phyloP scores from a whole-genome alignment of 2,329 filamentous ascomycete genomes.

The Cladosporium sp. region DNA sequence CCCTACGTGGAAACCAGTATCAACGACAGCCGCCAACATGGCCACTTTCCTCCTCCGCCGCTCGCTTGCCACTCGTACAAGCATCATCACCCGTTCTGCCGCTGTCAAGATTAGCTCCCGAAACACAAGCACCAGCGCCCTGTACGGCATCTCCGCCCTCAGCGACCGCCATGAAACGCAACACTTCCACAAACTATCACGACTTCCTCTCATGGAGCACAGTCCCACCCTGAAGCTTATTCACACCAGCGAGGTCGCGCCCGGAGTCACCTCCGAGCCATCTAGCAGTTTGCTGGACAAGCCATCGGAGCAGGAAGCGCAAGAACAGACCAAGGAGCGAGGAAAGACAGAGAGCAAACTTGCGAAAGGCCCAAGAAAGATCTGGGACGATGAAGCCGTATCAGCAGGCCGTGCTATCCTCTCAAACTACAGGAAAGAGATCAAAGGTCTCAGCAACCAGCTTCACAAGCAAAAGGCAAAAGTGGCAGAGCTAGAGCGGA shows the following conservation, averaged over 20 bases:
- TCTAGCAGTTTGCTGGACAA: background rate
- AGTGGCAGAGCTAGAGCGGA: background rate
- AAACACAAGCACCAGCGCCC: constrained; percentile 22
- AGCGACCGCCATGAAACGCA: constrained; percentile 36
- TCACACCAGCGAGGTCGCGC: constrained; percentile 31
- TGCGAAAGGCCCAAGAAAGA: background rate
- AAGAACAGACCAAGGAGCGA: background rate
- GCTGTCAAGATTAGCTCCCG: background rate
- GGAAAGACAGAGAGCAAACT: background rate
- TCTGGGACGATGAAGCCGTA: background rate
- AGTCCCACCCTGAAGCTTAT: constrained; percentile 35
- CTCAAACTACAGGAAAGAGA: background rate
- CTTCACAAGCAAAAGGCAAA: background rate
- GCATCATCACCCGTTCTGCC: background rate
- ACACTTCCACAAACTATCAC: constrained; percentile 35
- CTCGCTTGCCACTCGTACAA: background rate
- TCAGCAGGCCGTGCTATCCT: background rate
- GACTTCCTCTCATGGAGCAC: constrained; percentile 32
- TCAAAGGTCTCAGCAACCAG: background rate
- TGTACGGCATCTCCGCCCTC: constrained; percentile 33
- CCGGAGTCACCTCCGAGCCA: background rate
- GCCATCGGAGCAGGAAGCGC: background rate
- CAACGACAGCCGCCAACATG: too few relatives aligned
- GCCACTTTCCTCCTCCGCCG: background rate
- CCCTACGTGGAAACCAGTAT: too few relatives aligned